phyloP scores from a whole-genome alignment of 2,329 filamentous ascomycete species.

The Calonectria hawksworthii region DNA sequence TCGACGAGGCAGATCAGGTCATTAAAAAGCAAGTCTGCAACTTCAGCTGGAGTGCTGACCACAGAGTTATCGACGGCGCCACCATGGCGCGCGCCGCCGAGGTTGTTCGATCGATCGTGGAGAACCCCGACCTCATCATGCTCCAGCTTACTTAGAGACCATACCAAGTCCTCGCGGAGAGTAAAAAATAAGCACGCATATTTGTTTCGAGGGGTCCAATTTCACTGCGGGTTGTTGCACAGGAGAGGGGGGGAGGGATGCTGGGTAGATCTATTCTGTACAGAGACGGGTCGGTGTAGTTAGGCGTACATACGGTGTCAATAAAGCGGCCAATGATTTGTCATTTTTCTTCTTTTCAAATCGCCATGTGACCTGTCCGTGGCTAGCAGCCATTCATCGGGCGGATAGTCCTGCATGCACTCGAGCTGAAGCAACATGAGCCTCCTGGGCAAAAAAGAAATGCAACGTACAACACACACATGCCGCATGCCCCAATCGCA shows the following conservation, averaged over 20 bases:
- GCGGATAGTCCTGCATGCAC: not conserved
- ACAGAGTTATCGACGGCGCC: conserved; percentile 93
- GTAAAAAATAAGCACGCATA: conserved; percentile 27
- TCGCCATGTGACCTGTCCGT: not conserved
- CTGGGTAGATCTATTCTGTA: not conserved
- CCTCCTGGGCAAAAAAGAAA: not conserved
- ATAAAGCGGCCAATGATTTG: not conserved
- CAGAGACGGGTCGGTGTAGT: not conserved
- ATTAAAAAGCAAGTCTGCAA: conserved; percentile 85
- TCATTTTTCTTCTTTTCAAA: not conserved
- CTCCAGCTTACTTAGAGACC: conserved; percentile 77
- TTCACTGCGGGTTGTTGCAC: not conserved
- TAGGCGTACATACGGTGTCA: not conserved
- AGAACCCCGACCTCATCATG: conserved; percentile 90
- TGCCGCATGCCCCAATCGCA: not conserved
- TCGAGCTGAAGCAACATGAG: not conserved
- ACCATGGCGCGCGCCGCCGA: conserved; percentile 94
- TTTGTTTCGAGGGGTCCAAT: no score
- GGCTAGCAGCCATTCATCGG: not conserved
- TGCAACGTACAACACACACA: not conserved
- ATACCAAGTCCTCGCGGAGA: not conserved
- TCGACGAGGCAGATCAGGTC: conserved; percentile 72
- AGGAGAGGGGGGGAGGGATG: not conserved
- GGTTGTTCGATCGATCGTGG: conserved; percentile 81
- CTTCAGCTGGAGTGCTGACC: conserved; percentile 97